These are phyloP conservation scores for Symbiodinium natans DNA, from an alignment of 73 alveolate genomes.

Conservation along the genomic window DNA sequence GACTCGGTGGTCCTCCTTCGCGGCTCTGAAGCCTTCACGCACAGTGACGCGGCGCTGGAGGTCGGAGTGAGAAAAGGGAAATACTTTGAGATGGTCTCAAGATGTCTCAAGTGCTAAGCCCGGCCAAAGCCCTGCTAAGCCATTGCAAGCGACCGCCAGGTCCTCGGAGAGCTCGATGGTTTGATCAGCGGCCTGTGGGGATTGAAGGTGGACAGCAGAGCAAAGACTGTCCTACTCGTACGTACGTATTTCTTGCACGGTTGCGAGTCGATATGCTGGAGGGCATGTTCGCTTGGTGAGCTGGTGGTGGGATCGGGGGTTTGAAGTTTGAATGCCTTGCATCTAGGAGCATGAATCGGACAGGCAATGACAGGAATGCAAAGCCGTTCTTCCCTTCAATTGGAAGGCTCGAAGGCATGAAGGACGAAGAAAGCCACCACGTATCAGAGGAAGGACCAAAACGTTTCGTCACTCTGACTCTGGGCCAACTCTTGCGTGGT, in stretches of 20 bases:
- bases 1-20: conserved; percentile 92
- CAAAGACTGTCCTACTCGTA: not conserved
- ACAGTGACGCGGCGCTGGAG: conserved; percentile 85
- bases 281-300: not conserved
- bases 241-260: not conserved
- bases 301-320: not conserved
- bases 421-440: too few relatives aligned
- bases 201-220: not conserved
- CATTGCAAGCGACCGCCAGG: not conserved
- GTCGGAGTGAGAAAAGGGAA: not conserved
- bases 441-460: too few relatives aligned
- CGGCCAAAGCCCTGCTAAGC: too few relatives aligned
- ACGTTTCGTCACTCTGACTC: too few relatives aligned
- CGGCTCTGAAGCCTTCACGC: conserved; percentile 28
- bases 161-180: conserved; percentile 74
- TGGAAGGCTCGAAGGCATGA: too few relatives aligned
- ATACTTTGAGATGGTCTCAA: not conserved
- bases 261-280: not conserved
- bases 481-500: too few relatives aligned
- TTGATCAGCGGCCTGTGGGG: conserved; percentile 87
- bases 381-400: too few relatives aligned
- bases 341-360: too few relatives aligned
- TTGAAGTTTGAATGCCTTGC: too few relatives aligned
- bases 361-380: too few relatives aligned
- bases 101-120: too few relatives aligned